Conservation (phyloP, 768 basidiomycete species). For the Auriculariales sp. region DNA sequence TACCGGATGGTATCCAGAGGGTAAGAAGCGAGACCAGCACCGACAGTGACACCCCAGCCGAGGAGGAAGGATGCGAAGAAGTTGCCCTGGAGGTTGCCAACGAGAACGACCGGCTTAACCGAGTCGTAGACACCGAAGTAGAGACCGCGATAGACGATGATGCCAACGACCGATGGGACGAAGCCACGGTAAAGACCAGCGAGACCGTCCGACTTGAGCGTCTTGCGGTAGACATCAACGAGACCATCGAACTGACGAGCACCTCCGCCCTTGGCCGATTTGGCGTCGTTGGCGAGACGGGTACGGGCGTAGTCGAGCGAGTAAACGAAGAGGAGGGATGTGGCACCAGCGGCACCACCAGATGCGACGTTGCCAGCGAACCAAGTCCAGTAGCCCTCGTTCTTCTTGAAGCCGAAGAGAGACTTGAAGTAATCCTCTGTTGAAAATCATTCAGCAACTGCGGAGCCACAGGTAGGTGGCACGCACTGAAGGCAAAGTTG, state of each 20-base stretch:
- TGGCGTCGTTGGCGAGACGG: slow-evolving; percentile 94
- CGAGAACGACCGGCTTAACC: slow-evolving; percentile 92
- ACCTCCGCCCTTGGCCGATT: slow-evolving; percentile 82
- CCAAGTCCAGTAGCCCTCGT: slow-evolving; percentile 96
- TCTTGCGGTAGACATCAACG: slow-evolving; percentile 95
- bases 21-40: slow-evolving; percentile 97
- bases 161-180: slow-evolving; percentile 97
- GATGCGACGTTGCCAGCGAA: slow-evolving; percentile 96
- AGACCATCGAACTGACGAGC: slow-evolving; percentile 95
- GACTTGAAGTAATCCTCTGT: slow-evolving; percentile 98
- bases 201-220: slow-evolving; percentile 92
- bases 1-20: slow-evolving; percentile 85
- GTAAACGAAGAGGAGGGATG: slow-evolving; percentile 98
- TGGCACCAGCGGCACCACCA: slow-evolving; percentile 98
- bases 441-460: slow-evolving; percentile 1
- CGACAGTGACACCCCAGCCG: slow-evolving; percentile 98
- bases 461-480: neutral
- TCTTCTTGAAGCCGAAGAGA: slow-evolving; percentile 96
- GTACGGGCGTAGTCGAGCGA: slow-evolving; percentile 99
- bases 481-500: slow-evolving; percentile 99
- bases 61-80: slow-evolving; percentile 95
- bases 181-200: slow-evolving; percentile 99
- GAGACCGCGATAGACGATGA: slow-evolving; percentile 99
- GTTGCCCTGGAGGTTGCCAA: slow-evolving; percentile 87
- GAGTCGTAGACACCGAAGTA: slow-evolving; percentile 97